A percentile compares a stretch with the other conserved stretches of the same genome.
phyloP scores from a whole-genome alignment of 2,329 filamentous ascomycete genomes.

The Epichloe baconii region DNA sequence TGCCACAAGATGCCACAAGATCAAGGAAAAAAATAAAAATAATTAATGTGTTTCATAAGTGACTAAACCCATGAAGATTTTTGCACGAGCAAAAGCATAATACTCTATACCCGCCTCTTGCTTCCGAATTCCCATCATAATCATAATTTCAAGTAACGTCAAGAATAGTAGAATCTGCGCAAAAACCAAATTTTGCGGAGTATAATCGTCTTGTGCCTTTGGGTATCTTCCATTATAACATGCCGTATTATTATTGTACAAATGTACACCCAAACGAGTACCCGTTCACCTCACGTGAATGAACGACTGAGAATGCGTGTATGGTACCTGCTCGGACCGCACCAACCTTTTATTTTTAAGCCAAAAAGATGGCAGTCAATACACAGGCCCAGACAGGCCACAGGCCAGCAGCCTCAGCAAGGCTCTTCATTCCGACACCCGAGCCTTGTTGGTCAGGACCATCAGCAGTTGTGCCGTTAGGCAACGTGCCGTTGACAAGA shows the following conservation, averaged over 20 bases:
- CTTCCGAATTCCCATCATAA: not conserved
- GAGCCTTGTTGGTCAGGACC: slow-evolving; percentile 19
- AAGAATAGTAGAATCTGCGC: not conserved
- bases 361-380: slow-evolving; percentile 29
- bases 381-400: slow-evolving; percentile 36
- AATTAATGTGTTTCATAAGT: too few species aligned
- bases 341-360: slow-evolving; percentile 14
- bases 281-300: too few species aligned
- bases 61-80: too few species aligned
- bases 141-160: not conserved
- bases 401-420: slow-evolving; percentile 30
- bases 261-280: not conserved
- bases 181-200: not conserved
- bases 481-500: slow-evolving; percentile 62
- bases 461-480: slow-evolving; percentile 47
- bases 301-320: not conserved
- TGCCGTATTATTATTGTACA: not conserved
- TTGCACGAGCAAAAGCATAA: too few species aligned
- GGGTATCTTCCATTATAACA: not conserved
- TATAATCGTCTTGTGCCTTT: not conserved
- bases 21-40: too few species aligned
- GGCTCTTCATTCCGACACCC: slow-evolving; percentile 13
- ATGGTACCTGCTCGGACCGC: not conserved
- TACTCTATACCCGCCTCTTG: not conserved
- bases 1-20: too few species aligned